Evolutionary conservation across 371 early-diverging fungal genomes (phyloP).

Genomic region (Nematocida sp.): DNA sequence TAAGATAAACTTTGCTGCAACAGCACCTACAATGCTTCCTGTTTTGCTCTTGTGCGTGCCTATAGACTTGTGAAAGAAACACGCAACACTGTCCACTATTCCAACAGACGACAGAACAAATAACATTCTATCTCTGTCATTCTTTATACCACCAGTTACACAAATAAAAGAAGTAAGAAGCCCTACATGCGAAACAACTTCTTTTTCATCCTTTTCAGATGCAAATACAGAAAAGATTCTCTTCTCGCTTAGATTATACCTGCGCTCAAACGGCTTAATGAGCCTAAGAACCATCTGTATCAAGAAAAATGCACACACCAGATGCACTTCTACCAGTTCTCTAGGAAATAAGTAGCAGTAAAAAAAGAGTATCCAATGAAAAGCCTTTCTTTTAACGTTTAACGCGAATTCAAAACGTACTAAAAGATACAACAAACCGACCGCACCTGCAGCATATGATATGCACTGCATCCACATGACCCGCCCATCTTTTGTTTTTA

Average conservation of each 20-base stretch:
- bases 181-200: conserved; percentile 37
- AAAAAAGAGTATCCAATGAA: conserved; percentile 28
- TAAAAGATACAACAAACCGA: conserved; percentile 12
- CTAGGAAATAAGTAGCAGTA: conserved; percentile 22
- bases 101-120: conserved; percentile 49
- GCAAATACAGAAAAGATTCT: conserved; percentile 11
- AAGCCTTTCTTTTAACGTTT: conserved; percentile 38
- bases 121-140: not conserved
- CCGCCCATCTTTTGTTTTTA: not conserved
- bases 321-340: conserved; percentile 7
- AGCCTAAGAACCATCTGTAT: not conserved
- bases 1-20: conserved; percentile 3
- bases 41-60: conserved; percentile 36
- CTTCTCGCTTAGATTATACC: conserved; percentile 3
- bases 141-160: not conserved
- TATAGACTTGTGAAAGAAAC: conserved; percentile 20
- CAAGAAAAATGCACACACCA: conserved; percentile 2
- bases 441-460: not conserved
- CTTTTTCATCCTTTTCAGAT: conserved; percentile 42
- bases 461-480: conserved; percentile 5
- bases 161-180: conserved; percentile 14
- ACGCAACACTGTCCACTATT: conserved; percentile 40
- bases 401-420: not conserved
- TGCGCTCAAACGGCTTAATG: not conserved
- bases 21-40: conserved; percentile 27